Base-by-base conservation (phyloP, 305 asterid genomes). In the Fraxinus floribunda region DNA sequence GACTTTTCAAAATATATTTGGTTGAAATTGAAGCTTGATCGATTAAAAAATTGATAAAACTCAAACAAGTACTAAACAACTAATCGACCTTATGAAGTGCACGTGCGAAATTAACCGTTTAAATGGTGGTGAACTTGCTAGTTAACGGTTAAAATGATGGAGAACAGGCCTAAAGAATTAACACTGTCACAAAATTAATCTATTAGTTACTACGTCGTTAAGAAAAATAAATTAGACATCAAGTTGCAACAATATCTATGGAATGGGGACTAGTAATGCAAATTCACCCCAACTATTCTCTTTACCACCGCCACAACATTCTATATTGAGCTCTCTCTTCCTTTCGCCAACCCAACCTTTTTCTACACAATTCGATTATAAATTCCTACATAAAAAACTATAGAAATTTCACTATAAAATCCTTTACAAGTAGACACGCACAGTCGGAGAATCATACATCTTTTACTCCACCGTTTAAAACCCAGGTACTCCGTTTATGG, bases 401-500 rank as follows among this genome's bases (percentile, higher is more conserved):
- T 22, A 62, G 11, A 62, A 62, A 62, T 49, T 16, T 49, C 72
- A 0, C 34, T 64, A 26, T 66, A 57, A 57, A 60, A 60, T 9
- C 11, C 36, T 66, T 26, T 11, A 26, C 3, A 66, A 26, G 73
- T 8, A 8, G 34, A 24, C 16, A 64, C 41, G 4, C 35, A 66
- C 16, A 24, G 36, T 66, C 18, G 18, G 18, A 29, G 75, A 68
- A 24, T 68, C 75, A 10, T 5, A 68, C 44, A 34, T 71, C 76
- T 44, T 77, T 70, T 81, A 79, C 66, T 22, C 75, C 84, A 24
- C 38, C 83, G 83, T 24, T 84, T 81, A 60, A 44, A 52, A 77
- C 84, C 29, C 68, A 84, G 89, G 86, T 87, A 57, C 8, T 81
- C 66, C 77, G 78, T 26, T 24, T 77, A 75, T 82, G 80, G 82